A percentile compares a stretch with the other conserved stretches of the same genome.
phyloP scores from a whole-genome alignment of 371 early-diverging fungal genomes.

The Mortierella sp. region DNA sequence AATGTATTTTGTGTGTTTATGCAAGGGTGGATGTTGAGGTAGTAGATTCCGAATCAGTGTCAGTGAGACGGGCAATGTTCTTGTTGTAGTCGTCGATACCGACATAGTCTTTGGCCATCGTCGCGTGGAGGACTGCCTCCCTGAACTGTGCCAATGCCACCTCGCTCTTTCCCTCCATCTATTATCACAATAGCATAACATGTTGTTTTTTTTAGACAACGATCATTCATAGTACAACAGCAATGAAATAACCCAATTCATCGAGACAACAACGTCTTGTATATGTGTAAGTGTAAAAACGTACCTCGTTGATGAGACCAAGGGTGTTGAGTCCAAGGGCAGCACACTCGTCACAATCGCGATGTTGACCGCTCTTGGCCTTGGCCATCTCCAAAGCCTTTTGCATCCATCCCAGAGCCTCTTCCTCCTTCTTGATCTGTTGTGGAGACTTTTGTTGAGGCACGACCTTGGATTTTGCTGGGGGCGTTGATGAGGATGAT shows the following conservation, averaged over 20 bases:
- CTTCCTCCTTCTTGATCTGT: slow-evolving; percentile 37
- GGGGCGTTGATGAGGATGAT: slow-evolving; percentile 5
- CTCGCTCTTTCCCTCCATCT: slow-evolving; percentile 48
- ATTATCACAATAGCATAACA: not conserved
- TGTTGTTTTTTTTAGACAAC: too few relatives aligned
- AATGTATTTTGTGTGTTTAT: slow-evolving; percentile 1
- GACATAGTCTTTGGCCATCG: slow-evolving; percentile 50
- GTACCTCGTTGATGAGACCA: slow-evolving; percentile 50
- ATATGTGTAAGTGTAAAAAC: too few relatives aligned
- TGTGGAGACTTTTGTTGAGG: slow-evolving; percentile 11
- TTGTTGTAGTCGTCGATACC: slow-evolving; percentile 44
- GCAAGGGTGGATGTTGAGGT: not conserved
- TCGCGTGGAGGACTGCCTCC: slow-evolving; percentile 44
- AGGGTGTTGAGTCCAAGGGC: slow-evolving; percentile 46
- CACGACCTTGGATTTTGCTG: not conserved
- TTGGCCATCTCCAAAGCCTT: slow-evolving; percentile 50
- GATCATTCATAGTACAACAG: too few relatives aligned
- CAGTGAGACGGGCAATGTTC: slow-evolving; percentile 29
- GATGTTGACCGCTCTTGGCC: slow-evolving; percentile 41
- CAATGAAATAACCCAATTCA: too few relatives aligned
- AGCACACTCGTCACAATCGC: slow-evolving; percentile 54
- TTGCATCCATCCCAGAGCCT: slow-evolving; percentile 55
- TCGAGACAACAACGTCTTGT: too few relatives aligned
- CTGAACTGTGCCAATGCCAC: slow-evolving; percentile 34
- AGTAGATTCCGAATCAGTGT: slow-evolving; percentile 5